Evolutionary conservation across 2,329 filamentous ascomycete species (phyloP).

Genomic region (Colletotrichum tanaceti): DNA sequence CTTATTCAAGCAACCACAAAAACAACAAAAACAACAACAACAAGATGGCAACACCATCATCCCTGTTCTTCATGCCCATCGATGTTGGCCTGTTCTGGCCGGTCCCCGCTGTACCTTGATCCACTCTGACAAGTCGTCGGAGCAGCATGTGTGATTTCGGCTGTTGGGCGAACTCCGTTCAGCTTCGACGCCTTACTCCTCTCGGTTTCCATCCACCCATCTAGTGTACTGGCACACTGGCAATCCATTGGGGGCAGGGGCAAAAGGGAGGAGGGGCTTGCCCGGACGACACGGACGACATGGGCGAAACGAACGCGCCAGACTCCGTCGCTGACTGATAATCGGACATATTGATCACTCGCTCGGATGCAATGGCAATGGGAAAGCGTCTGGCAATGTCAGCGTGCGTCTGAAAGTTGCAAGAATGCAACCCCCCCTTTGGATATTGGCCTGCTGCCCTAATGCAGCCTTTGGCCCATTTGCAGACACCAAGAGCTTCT

Average conservation of each 20-base stretch:
- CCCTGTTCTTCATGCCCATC: constrained; percentile 17
- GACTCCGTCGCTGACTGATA: constrained; percentile 27
- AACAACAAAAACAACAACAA: too few species aligned
- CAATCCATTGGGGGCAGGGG: constrained; percentile 8
- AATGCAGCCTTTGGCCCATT: constrained; percentile 11
- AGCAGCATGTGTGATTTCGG: constrained; percentile 22
- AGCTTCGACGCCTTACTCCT: constrained; percentile 25
- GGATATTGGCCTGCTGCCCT: constrained; percentile 5
- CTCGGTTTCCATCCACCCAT: constrained; percentile 14
- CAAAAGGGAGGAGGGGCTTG: constrained; percentile 19
- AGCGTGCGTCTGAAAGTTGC: neutral
- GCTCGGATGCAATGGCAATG: constrained; percentile 24
- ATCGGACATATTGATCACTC: constrained; percentile 2
- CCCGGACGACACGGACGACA: constrained; percentile 30
- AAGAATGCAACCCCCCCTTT: constrained; percentile 1
- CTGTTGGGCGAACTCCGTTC: constrained; percentile 31
- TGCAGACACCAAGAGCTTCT: constrained; percentile 11
- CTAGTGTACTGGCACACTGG: too few species aligned
- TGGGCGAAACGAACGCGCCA: constrained; percentile 30
- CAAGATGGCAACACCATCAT: neutral
- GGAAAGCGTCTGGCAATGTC: neutral
- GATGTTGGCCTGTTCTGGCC: constrained; percentile 10
- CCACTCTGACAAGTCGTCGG: constrained; percentile 13
- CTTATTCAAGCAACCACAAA: neutral
- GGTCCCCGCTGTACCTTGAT: constrained; percentile 4